phyloP scores from a whole-genome alignment of 75 land plant species.

The Picea glauca region DNA sequence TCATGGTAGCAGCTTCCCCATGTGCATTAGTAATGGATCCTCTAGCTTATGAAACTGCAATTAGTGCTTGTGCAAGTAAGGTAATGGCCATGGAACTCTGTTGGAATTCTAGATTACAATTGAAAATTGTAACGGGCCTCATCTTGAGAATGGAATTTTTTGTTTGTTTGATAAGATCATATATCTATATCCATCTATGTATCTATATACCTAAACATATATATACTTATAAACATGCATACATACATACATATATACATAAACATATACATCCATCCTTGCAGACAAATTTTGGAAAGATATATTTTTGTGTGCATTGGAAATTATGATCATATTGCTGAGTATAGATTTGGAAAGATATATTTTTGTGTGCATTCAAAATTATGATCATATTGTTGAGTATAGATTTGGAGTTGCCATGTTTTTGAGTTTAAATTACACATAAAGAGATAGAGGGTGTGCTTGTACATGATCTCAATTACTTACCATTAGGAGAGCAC shows the following conservation, averaged over 20 bases:
- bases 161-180: background rate
- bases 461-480: background rate
- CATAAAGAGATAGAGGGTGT: background rate
- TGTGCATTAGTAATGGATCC: conserved; percentile 99
- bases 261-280: background rate
- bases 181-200: too few species aligned
- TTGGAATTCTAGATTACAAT: background rate
- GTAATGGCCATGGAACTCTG: conserved; percentile 23
- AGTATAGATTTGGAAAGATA: too few species aligned
- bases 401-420: too few species aligned
- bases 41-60: conserved; percentile 92
- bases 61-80: conserved; percentile 96
- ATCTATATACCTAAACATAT: too few species aligned
- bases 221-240: background rate
- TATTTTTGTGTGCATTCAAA: too few species aligned
- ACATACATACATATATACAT: background rate
- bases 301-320: background rate
- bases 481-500: background rate
- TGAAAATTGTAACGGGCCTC: background rate
- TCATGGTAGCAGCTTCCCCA: conserved; percentile 99
- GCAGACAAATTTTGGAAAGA: too few species aligned
- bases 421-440: background rate
- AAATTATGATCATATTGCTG: background rate
- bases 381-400: too few species aligned
- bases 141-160: background rate